phyloP scores from a whole-genome alignment of 139 green algal species.

The Tetradesmus obliquus region DNA sequence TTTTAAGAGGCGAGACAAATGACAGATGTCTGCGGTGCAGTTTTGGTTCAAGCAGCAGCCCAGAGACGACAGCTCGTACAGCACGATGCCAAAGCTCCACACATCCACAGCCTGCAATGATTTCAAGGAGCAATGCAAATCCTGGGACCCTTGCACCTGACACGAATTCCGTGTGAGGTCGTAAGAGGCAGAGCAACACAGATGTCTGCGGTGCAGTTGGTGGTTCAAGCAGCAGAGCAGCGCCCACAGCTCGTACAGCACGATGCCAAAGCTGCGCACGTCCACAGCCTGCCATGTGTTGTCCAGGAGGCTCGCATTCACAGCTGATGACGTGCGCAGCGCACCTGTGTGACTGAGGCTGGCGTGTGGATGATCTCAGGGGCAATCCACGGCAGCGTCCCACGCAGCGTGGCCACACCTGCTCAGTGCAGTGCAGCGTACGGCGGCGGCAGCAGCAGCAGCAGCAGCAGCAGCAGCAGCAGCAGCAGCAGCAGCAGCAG shows the following conservation, averaged over 20 bases:
- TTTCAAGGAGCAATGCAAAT: neutral
- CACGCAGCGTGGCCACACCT: slow-evolving; percentile 75
- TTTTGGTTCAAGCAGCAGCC: neutral
- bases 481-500: neutral
- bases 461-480: neutral
- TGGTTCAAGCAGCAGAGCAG: neutral
- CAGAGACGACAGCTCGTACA: slow-evolving; percentile 83
- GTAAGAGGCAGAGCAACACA: too few species aligned
- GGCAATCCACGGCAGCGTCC: slow-evolving; percentile 86
- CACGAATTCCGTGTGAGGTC: too few species aligned
- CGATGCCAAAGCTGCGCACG: slow-evolving; percentile 77
- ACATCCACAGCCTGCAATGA: slow-evolving; percentile 60
- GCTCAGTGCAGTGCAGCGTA: neutral
- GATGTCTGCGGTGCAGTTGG: too few species aligned
- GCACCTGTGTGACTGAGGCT: slow-evolving; percentile 39
- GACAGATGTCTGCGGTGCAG: too few species aligned
- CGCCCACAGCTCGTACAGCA: slow-evolving; percentile 86
- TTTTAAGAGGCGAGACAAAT: too few species aligned
- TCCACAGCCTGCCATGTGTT: slow-evolving; percentile 51
- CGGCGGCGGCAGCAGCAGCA: neutral
- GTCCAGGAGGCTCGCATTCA: neutral
- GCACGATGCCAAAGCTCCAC: slow-evolving; percentile 78
- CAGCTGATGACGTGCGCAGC: neutral
- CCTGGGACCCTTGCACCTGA: too few species aligned
- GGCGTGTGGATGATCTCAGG: slow-evolving; percentile 86